phyloP scores from a whole-genome alignment of 257 asterid species.

The Penstemon barbatus region DNA sequence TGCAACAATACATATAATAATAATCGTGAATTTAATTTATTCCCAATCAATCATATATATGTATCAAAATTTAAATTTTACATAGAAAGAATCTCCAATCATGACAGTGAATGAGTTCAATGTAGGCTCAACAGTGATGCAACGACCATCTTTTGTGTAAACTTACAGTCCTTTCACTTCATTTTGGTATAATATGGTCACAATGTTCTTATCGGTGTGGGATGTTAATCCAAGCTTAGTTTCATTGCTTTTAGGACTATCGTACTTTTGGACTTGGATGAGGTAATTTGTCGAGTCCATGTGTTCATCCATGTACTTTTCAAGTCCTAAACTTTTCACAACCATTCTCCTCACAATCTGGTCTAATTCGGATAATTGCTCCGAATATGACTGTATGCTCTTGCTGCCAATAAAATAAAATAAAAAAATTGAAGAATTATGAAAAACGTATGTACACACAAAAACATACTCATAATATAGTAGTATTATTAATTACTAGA shows the following conservation, averaged over 20 bases:
- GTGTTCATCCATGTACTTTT: slow-evolving; percentile 54
- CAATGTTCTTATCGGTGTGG: slow-evolving; percentile 51
- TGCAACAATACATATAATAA: too few relatives aligned
- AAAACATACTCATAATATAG: too few relatives aligned
- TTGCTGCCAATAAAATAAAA: slow-evolving; percentile 48
- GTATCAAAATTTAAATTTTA: slow-evolving; percentile 18
- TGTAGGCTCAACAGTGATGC: slow-evolving; percentile 49
- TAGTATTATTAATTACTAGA: too few relatives aligned
- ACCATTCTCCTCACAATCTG: slow-evolving; percentile 46
- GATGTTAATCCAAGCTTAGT: slow-evolving; percentile 39
- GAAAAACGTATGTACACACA: too few relatives aligned
- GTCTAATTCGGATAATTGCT: slow-evolving; percentile 46
- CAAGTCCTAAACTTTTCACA: slow-evolving; percentile 44
- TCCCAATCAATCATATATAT: background rate
- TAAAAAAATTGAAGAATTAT: background rate
- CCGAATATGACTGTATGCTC: slow-evolving; percentile 30
- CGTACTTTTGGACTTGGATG: slow-evolving; percentile 51
- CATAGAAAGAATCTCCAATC: slow-evolving; percentile 51
- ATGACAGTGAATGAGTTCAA: slow-evolving; percentile 43
- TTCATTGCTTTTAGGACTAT: slow-evolving; percentile 38
- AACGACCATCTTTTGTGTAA: slow-evolving; percentile 45
- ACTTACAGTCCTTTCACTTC: slow-evolving; percentile 45
- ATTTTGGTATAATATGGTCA: slow-evolving; percentile 42
- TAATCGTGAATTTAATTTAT: background rate
- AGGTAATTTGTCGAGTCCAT: slow-evolving; percentile 46